Base-by-base conservation (phyloP, 2,329 filamentous ascomycete species). In the Colletotrichum sublineola region DNA sequence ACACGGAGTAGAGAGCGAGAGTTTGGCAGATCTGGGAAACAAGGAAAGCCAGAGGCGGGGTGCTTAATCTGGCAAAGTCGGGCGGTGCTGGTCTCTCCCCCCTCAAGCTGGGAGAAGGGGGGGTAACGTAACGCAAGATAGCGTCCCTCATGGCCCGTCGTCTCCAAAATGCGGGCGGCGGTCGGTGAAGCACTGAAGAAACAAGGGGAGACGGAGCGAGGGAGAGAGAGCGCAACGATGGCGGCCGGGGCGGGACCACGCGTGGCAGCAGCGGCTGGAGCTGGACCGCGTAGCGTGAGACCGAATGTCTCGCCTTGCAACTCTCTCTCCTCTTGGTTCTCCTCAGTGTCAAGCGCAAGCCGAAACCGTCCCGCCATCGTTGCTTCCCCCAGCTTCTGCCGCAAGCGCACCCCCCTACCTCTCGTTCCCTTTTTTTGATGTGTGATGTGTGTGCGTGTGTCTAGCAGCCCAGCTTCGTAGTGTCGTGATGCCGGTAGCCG, bases 1-100 rank as follows among this genome's bases (percentile, higher is more conserved):
- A 71, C 57, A 67, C 48, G 42, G 58, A 63, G 62, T 48, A 63
- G 66, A 69, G 60, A 40, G 55, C 57, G 36, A 63, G 36, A 58
- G 44, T 71, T 71, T 67, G 55, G 66, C 40, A 50, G 52, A 15
- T 55, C 48, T 72, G 53, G 67, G 61, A 69, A 69, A 72, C 66
- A 69, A 64, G 66, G 69, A 64, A 69, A 72, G 53, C 60, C 67
- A 60, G 69, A 72, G 69, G 69, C 69, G 69, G 69, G 69, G 69
- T 61, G 69, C 66, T 40, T 58, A 38, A 64, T 69, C 38, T 72
- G 69, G 66, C 69, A 66, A 72, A 50, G 53, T 69, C 60, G 60
- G 65, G 53, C 60, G 58, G 60, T 72, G 69, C 53, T 69, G 66
- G 53, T 60, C 57, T 60, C 44, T 53, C 44, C 44, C 44, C 44